These are phyloP conservation scores for Staphylotrichum longicolle DNA, from an alignment of 495 filamentous ascomycete species.

Conservation along the genomic window DNA sequence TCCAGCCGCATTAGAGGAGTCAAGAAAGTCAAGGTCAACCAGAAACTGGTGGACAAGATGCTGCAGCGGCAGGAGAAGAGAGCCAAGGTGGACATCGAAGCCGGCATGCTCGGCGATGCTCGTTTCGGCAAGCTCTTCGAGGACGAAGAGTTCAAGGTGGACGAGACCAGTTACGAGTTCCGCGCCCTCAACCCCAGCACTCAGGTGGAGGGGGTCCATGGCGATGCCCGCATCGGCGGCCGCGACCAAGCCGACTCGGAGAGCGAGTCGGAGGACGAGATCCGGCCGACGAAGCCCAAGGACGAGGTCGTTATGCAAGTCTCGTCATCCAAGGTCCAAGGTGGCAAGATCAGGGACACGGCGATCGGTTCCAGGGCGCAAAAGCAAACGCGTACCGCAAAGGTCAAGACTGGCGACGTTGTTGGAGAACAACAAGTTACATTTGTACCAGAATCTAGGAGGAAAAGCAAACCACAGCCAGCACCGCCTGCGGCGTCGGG, in stretches of 20 bases:
- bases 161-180: slow-evolving; percentile 88
- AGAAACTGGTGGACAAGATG: slow-evolving; percentile 78
- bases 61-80: slow-evolving; percentile 76
- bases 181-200: slow-evolving; percentile 82
- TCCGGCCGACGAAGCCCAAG: slow-evolving; percentile 42
- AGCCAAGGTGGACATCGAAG: slow-evolving; percentile 59
- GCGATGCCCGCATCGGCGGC: slow-evolving; percentile 11
- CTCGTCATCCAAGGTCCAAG: slow-evolving; percentile 61
- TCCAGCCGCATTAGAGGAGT: slow-evolving; percentile 86
- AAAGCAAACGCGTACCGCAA: slow-evolving; percentile 45
- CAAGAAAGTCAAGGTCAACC: slow-evolving; percentile 91
- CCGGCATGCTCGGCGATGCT: slow-evolving; percentile 69
- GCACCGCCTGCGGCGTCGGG: slow-evolving; percentile 33
- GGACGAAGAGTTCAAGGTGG: slow-evolving; percentile 87
- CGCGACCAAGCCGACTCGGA: slow-evolving; percentile 21
- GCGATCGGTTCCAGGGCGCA: slow-evolving; percentile 71
- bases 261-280: slow-evolving; percentile 28
- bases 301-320: slow-evolving; percentile 62
- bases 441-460: slow-evolving; percentile 68
- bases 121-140: slow-evolving; percentile 90
- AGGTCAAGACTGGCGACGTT: slow-evolving; percentile 51
- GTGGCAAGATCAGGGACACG: slow-evolving; percentile 53
- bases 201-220: slow-evolving; percentile 28
- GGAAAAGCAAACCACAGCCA: slow-evolving; percentile 42
- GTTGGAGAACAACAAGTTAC: slow-evolving; percentile 84